Base-by-base conservation (phyloP, 225 moss, liverwort and hornwort genomes). In the Thuidium tamariscinum region DNA sequence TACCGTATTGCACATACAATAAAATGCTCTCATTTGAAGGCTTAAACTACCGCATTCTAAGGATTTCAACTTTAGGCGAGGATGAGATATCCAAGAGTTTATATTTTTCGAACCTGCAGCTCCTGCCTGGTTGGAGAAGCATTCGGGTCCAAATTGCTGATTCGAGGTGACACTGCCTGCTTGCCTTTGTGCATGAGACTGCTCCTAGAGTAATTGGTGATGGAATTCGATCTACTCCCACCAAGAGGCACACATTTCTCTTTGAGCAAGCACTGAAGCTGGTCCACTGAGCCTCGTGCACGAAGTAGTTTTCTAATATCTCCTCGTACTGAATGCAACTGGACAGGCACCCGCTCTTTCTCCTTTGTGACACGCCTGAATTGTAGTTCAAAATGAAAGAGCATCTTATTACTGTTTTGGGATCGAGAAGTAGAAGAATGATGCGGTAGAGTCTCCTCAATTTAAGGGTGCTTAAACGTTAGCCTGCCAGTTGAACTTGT, bases 281-380 rank as follows among this genome's bases (percentile, higher is more conserved):
- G 93, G 76, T 96, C 94, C 77, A 95, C 89, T 8, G 96, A 95
- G 39, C 95, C 89, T 79, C 94, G 87, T 23, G 94, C 93, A 30
- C 93, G 87, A 82, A 96, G 87, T 54, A 96, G 81, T 76, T 91
- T 91, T 84, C 89, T 88, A 74, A 94, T 87, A 62, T 95, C 95
- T 52, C 89, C 57, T 85, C 90, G 94, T 46, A 93, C 81, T 56
- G 90, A 92, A 30, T 88, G 88, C 37, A 90, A 89, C 26, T 91
- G 89, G 32, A 79, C 72, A 82, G 93, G 86, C 23, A 89, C 91
- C 81, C 92, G 91, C 59, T 87, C 83, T 65, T 90, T 92, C 74
- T 89, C 92, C 34, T 77, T 74, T 81, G 54, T 86, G 57, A 65
- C 85, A 63, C 87, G 74, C 84, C 96, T 96, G 91, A 64, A 76